Evolutionary conservation across 2,329 filamentous ascomycete genomes (phyloP).

Genomic region (Cladosporium sp.): DNA sequence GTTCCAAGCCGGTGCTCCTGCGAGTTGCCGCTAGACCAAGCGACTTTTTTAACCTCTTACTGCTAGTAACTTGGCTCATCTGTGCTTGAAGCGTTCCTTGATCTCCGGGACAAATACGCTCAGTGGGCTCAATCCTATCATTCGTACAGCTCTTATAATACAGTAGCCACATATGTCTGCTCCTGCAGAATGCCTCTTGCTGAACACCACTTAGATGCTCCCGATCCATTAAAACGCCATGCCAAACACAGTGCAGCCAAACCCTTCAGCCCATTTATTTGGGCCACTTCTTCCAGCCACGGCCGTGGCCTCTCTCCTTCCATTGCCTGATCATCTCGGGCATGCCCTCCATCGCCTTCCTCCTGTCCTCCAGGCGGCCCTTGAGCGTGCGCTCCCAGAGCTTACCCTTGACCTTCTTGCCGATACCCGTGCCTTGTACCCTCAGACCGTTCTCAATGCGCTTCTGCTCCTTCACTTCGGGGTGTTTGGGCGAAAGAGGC

Average conservation of each 20-base stretch:
- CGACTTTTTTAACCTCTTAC: too few relatives aligned
- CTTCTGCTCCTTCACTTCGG: slow-evolving; percentile 60
- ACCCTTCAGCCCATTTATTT: slow-evolving; percentile 35
- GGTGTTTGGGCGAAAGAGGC: slow-evolving; percentile 29
- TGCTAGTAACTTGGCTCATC: too few relatives aligned
- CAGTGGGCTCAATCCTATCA: background rate
- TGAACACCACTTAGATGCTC: slow-evolving; percentile 4
- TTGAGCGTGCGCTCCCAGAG: slow-evolving; percentile 82
- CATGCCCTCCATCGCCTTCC: slow-evolving; percentile 92
- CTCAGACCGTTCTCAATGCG: slow-evolving; percentile 72
- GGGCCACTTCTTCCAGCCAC: slow-evolving; percentile 70
- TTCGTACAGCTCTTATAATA: slow-evolving; percentile 8
- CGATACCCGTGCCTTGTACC: slow-evolving; percentile 82
- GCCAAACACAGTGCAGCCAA: background rate
- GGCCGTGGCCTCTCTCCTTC: slow-evolving; percentile 81
- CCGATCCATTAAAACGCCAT: slow-evolving; percentile 2
- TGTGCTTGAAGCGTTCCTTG: too few relatives aligned
- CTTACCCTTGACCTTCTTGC: slow-evolving; percentile 92
- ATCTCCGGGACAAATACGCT: too few relatives aligned
- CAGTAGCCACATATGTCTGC: slow-evolving; percentile 2
- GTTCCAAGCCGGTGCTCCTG: too few relatives aligned
- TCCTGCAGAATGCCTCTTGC: background rate
- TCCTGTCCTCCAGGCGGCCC: slow-evolving; percentile 76
- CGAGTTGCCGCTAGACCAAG: too few relatives aligned
- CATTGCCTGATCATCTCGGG: slow-evolving; percentile 83